These are phyloP conservation scores for Acrocalymma vagum DNA, from an alignment of 2,329 filamentous ascomycete species.

Conservation along the genomic window DNA sequence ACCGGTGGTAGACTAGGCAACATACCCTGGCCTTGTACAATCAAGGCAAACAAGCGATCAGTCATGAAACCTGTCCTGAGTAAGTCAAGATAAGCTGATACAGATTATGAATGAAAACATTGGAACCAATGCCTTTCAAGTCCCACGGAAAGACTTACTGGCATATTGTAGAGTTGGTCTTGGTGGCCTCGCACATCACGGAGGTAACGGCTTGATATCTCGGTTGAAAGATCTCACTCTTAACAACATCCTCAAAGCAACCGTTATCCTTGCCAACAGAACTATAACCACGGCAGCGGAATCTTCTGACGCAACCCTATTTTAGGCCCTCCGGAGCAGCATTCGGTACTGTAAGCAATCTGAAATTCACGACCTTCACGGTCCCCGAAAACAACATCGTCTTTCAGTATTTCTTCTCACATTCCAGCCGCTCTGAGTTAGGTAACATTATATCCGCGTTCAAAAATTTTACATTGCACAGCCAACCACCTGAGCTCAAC, in stretches of 20 bases:
- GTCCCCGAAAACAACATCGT: slow-evolving; percentile 32
- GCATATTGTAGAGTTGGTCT: slow-evolving; percentile 32
- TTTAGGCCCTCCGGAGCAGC: slow-evolving; percentile 51
- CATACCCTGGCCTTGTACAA: slow-evolving; percentile 35
- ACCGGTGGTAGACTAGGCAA: slow-evolving; percentile 56
- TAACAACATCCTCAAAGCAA: slow-evolving; percentile 31
- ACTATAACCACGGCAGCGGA: slow-evolving; percentile 44
- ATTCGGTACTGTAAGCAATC: slow-evolving; percentile 49
- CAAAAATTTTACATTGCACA: slow-evolving; percentile 32
- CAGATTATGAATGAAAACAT: too few species aligned
- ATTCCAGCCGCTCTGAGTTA: slow-evolving; percentile 22
- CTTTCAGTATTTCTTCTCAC: slow-evolving; percentile 29
- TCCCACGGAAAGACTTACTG: slow-evolving; percentile 9
- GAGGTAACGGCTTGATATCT: slow-evolving; percentile 38
- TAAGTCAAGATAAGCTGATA: too few species aligned
- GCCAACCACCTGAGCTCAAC: slow-evolving; percentile 33
- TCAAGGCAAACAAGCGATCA: slow-evolving; percentile 49
- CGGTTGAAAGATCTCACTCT: slow-evolving; percentile 32
- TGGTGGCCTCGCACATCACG: slow-evolving; percentile 33
- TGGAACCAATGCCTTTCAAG: neutral
- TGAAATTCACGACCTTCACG: slow-evolving; percentile 40
- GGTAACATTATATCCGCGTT: slow-evolving; percentile 23
- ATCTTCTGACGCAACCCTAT: slow-evolving; percentile 47
- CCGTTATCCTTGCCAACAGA: slow-evolving; percentile 46
- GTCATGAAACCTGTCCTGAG: slow-evolving; percentile 62